These are phyloP conservation scores for Eucalyptus viminalis DNA, from an alignment of 345 rosid genomes.

Conservation along the genomic window DNA sequence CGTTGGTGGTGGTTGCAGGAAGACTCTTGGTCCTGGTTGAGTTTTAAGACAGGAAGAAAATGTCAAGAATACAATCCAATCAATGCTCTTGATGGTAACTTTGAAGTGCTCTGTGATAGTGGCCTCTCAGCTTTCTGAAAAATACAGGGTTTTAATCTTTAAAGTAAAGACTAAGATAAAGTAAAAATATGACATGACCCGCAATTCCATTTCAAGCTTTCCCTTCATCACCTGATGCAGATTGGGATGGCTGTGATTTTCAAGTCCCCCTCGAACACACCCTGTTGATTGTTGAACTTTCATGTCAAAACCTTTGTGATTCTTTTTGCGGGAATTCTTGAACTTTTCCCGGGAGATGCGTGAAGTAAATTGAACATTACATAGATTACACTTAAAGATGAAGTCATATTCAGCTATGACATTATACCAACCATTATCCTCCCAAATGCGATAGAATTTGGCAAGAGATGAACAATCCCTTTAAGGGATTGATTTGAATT, in stretches of 20 bases:
- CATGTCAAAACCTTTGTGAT: neutral
- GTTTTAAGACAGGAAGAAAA: neutral
- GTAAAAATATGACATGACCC: slow-evolving; percentile 2
- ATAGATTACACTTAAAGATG: neutral
- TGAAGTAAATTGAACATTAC: neutral
- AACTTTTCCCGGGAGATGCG: neutral
- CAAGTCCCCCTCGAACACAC: neutral
- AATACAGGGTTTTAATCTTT: slow-evolving; percentile 15
- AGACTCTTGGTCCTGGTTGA: neutral
- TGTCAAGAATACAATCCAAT: neutral
- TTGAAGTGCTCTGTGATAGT: slow-evolving; percentile 6
- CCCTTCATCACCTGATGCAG: neutral
- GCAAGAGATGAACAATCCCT: neutral
- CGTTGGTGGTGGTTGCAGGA: neutral
- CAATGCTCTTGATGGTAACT: neutral
- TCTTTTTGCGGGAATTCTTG: neutral
- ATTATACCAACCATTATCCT: slow-evolving; percentile 12
- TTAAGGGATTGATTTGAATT: neutral
- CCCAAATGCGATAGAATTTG: neutral
- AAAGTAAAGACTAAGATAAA: slow-evolving; percentile 51
- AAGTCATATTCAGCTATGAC: slow-evolving; percentile 27
- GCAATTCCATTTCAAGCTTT: neutral
- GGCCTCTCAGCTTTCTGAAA: slow-evolving; percentile 34
- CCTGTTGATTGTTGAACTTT: neutral
- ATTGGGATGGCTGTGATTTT: neutral